Conservation (phyloP, 2,329 filamentous ascomycete species). For the Aspergillus proliferans region DNA sequence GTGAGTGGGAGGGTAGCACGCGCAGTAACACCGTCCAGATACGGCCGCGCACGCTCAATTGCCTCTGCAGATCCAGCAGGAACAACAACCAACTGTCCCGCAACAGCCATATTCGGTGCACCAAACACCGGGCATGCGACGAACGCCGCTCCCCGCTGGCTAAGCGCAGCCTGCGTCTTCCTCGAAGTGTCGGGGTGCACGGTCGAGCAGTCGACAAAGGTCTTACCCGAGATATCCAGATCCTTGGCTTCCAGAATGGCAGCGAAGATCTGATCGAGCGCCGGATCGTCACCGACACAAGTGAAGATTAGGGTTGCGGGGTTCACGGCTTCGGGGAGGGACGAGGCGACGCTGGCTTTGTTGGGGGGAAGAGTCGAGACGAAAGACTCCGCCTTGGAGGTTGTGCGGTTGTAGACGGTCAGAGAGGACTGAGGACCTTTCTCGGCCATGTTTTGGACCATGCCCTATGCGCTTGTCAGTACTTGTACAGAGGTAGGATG, state of each 20-base stretch:
- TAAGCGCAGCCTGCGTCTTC: constrained; percentile 52
- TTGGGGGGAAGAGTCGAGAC: constrained; percentile 53
- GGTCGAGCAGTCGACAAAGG: constrained; percentile 83
- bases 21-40: constrained; percentile 66
- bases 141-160: constrained; percentile 61
- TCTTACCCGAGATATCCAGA: constrained; percentile 58
- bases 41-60: constrained; percentile 62
- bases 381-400: constrained; percentile 58
- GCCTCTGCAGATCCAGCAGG: constrained; percentile 58
- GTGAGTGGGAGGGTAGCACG: constrained; percentile 62
- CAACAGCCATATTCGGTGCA: constrained; percentile 44
- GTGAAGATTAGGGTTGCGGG: constrained; percentile 72
- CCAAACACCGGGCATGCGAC: constrained; percentile 59
- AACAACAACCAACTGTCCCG: constrained; percentile 65
- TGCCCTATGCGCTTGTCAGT: constrained; percentile 51
- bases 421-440: constrained; percentile 70
- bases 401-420: constrained; percentile 74
- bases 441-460: constrained; percentile 74
- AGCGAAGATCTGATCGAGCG: constrained; percentile 58
- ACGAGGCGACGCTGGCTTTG: constrained; percentile 59
- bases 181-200: constrained; percentile 77
- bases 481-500: background rate
- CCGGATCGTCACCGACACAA: constrained; percentile 72
- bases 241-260: constrained; percentile 44
- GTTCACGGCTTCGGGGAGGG: constrained; percentile 60